Percentiles rank a stretch among this genome's conserved stretches.
phyloP scores from a whole-genome alignment of 2,329 filamentous ascomycete species.

The Fusarium algeriense region DNA sequence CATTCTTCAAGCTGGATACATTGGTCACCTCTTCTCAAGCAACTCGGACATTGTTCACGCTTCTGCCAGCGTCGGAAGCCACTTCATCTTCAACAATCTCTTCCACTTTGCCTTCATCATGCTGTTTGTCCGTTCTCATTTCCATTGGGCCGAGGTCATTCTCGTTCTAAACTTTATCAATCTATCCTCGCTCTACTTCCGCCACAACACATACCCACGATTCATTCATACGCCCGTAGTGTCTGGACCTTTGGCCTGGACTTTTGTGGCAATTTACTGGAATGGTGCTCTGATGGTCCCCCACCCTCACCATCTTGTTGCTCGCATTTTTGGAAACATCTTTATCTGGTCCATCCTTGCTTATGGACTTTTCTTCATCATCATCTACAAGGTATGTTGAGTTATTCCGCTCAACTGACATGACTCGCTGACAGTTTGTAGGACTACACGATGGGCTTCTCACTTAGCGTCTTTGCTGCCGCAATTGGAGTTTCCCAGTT shows the following conservation, averaged over 20 bases:
- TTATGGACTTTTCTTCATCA: conserved; percentile 82
- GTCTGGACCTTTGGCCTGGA: conserved; percentile 84
- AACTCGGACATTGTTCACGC: conserved; percentile 72
- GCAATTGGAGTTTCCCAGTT: conserved; percentile 85
- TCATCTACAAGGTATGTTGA: conserved; percentile 73
- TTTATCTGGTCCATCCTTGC: conserved; percentile 87
- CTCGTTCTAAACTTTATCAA: conserved; percentile 87
- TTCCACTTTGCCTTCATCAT: conserved; percentile 85
- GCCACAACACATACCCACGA: conserved; percentile 76
- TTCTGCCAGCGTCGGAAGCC: conserved; percentile 81
- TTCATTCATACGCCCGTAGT: conserved; percentile 83
- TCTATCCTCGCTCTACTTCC: conserved; percentile 82
- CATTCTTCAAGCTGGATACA: conserved; percentile 80
- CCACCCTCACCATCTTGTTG: conserved; percentile 73
- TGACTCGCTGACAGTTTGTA: conserved; percentile 42
- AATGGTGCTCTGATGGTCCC: conserved; percentile 85
- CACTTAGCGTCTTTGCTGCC: conserved; percentile 77
- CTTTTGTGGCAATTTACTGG: conserved; percentile 88
- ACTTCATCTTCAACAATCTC: conserved; percentile 89
- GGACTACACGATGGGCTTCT: conserved; percentile 84
- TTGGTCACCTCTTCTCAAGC: conserved; percentile 79
- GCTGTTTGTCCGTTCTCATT: conserved; percentile 82
- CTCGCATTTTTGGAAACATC: conserved; percentile 86
- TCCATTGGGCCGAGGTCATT: conserved; percentile 80
- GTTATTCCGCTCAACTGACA: background rate